phyloP scores from a whole-genome alignment of 768 basidiomycete species.

The Kwoniella shandongensis region DNA sequence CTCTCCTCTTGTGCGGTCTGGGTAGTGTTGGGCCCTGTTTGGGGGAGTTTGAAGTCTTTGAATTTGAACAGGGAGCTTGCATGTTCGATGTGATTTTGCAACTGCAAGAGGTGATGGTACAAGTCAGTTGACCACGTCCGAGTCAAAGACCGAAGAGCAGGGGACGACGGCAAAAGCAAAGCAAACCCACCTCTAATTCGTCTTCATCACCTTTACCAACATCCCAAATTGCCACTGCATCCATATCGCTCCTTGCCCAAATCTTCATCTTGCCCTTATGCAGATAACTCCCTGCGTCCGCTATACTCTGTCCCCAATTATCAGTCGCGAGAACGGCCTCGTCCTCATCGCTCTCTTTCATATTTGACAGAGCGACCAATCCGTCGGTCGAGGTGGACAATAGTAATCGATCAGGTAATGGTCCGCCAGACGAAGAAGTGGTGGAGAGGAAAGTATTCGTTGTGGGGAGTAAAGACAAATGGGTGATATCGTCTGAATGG shows the following conservation, averaged over 20 bases:
- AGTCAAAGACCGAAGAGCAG: neutral
- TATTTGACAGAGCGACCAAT: constrained; percentile 60
- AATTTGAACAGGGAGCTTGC: constrained; percentile 41
- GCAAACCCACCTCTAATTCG: constrained; percentile 45
- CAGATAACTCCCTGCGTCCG: constrained; percentile 68
- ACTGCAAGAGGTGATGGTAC: constrained; percentile 14
- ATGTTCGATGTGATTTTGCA: constrained; percentile 37
- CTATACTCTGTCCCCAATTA: constrained; percentile 81
- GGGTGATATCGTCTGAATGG: constrained; percentile 90
- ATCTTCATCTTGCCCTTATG: constrained; percentile 53
- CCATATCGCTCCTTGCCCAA: constrained; percentile 94
- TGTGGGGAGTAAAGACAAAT: constrained; percentile 61
- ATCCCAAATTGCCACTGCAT: constrained; percentile 84
- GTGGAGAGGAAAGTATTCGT: constrained; percentile 37
- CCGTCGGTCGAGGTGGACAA: constrained; percentile 87
- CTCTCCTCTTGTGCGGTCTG: constrained; percentile 42
- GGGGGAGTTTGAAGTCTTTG: constrained; percentile 24
- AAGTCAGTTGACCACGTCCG: neutral
- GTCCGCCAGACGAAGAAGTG: constrained; percentile 22
- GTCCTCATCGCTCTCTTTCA: constrained; percentile 75
- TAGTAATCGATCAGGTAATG: constrained; percentile 57
- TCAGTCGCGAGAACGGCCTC: constrained; percentile 76
- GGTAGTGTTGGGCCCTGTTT: constrained; percentile 18
- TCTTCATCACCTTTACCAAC: constrained; percentile 37
- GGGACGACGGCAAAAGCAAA: neutral